phyloP scores from a whole-genome alignment of 2,329 filamentous ascomycete species.

The Fusarium staphyleae region DNA sequence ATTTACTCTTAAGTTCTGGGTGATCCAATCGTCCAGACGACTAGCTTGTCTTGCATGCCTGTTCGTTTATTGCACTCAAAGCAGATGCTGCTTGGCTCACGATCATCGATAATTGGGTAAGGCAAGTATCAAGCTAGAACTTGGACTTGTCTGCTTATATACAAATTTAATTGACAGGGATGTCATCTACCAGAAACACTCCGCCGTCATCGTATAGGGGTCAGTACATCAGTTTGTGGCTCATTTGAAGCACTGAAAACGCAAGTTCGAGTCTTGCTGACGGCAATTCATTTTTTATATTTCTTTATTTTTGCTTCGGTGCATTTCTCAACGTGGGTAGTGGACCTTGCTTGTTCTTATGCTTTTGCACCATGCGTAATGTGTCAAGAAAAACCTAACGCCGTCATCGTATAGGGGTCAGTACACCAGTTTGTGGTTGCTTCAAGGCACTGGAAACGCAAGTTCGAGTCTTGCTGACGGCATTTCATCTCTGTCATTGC shows the following conservation, averaged over 20 bases:
- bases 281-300: slow-evolving; percentile 9
- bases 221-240: slow-evolving; percentile 41
- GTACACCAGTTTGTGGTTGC: slow-evolving; percentile 39
- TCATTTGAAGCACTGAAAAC: slow-evolving; percentile 35
- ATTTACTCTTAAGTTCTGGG: background rate
- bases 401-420: slow-evolving; percentile 39
- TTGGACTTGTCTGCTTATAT: background rate
- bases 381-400: slow-evolving; percentile 3
- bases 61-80: background rate
- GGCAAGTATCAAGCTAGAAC: background rate
- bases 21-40: background rate
- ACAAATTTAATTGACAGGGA: slow-evolving; percentile 1
- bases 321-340: background rate
- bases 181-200: slow-evolving; percentile 1
- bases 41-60: background rate
- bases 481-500: slow-evolving; percentile 1
- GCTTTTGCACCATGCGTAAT: background rate
- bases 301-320: background rate
- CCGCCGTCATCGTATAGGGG: slow-evolving; percentile 37
- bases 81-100: too few relatives aligned
- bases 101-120: too few relatives aligned
- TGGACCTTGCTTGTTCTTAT: background rate
- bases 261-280: slow-evolving; percentile 36
- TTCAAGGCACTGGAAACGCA: slow-evolving; percentile 36
- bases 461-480: slow-evolving; percentile 35